Evolutionary conservation across 2,329 filamentous ascomycete genomes (phyloP), one percentile per base, ranked within the genome.

Genomic region (Trichocomaceae sp.): DNA sequence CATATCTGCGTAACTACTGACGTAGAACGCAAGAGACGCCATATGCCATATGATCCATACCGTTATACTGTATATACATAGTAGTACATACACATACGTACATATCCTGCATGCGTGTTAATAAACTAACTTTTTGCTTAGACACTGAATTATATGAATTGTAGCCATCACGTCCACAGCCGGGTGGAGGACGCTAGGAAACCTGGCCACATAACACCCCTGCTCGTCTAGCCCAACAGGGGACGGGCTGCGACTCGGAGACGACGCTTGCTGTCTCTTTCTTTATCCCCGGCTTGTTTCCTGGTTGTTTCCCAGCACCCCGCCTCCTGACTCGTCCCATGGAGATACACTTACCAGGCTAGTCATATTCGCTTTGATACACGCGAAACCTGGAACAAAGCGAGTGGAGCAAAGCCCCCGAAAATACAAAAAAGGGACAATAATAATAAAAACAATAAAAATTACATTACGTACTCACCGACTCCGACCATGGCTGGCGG

Each of bases 281-380:
- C 12, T 35, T 47, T 17, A 44, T 49, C 22, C 52, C 39, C 39
- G 46, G 19, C 8, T 49, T 49, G 47, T 49, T 49, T 49, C 47
- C 47, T 37, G 19, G 20, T 7, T n/a, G n/a, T 7, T 44, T 3
- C 19, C 52, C 44, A n/a, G n/a, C n/a, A 44, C 46, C 47, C 42
- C 17, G 46, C 41, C 35, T 42, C 19, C 52, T 33, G 52, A 54
- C 52, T 54, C 46, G 46, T 13, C 47, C n/a, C 42, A 19, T 15
- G 37, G 10, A 41, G n/a, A 19, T 10, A 41, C 37, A 3, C 17
- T 19, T 19, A n/a, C 37, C 37, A 41, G 22, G 39, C 39, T 22
- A 42, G 39, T 12, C 39, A 17, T 19, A 42, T 9, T n/a, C 15
- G 39, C n/a, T 10, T 22, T 12, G 17, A 17, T 9, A 17, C 37